phyloP scores from a whole-genome alignment of 129 eudicot species.

The Lactuca sativa region DNA sequence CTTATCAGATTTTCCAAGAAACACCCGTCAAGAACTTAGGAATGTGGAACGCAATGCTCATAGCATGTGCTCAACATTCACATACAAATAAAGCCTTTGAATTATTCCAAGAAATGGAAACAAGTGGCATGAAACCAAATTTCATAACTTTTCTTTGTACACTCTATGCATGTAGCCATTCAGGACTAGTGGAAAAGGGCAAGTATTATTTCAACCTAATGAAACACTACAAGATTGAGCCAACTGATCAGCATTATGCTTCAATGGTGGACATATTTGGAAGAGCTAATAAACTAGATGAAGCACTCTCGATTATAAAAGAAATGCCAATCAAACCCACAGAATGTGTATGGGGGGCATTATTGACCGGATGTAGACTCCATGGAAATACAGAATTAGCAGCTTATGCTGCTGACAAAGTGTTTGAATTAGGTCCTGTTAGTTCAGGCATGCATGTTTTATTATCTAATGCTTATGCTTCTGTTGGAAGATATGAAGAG shows the following conservation, averaged over 20 bases:
- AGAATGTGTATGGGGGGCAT: constrained; percentile 89
- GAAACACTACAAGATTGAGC: constrained; percentile 66
- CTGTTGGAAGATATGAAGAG: constrained; percentile 81
- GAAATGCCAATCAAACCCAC: constrained; percentile 82
- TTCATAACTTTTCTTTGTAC: constrained; percentile 73
- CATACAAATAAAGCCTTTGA: constrained; percentile 58
- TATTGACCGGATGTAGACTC: constrained; percentile 80
- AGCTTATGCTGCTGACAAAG: constrained; percentile 78
- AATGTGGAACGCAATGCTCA: constrained; percentile 85
- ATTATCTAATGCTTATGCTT: constrained; percentile 71
- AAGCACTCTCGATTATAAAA: constrained; percentile 54
- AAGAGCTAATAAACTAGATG: constrained; percentile 79
- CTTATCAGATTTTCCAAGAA: constrained; percentile 69
- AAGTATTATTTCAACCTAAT: constrained; percentile 60
- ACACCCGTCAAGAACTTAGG: constrained; percentile 57
- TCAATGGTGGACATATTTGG: constrained; percentile 80
- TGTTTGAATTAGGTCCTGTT: constrained; percentile 63
- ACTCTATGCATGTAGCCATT: constrained; percentile 88
- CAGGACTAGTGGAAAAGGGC: constrained; percentile 78
- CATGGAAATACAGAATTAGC: constrained; percentile 75
- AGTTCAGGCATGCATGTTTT: constrained; percentile 70
- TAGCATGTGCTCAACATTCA: constrained; percentile 86
- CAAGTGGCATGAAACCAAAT: constrained; percentile 58
- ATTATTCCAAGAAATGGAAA: constrained; percentile 53
- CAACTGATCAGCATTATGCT: constrained; percentile 76